Evolutionary conservation across 345 rosid species (phyloP).

Genomic region (Moricandia moricandioides): DNA sequence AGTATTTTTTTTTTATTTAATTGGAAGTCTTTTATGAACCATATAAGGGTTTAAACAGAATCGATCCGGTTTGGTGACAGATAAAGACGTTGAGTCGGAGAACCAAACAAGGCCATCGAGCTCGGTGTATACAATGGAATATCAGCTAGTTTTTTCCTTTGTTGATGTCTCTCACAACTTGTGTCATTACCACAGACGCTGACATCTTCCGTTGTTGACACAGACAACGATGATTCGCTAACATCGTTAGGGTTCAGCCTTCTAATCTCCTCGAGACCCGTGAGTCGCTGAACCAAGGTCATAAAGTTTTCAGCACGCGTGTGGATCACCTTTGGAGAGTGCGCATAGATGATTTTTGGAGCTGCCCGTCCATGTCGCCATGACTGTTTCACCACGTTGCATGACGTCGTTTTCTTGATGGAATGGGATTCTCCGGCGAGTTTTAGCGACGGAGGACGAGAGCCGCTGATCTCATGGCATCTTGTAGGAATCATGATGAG

Average conservation of each 20-base stretch:
- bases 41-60: conserved; percentile 11
- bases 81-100: conserved; percentile 21
- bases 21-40: conserved; percentile 24
- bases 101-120: conserved; percentile 33
- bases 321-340: conserved; percentile 75
- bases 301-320: conserved; percentile 74
- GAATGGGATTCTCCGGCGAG: conserved; percentile 39
- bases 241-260: conserved; percentile 19
- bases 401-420: conserved; percentile 39
- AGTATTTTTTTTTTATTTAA: no score
- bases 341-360: conserved; percentile 64
- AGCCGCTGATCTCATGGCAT: conserved; percentile 26
- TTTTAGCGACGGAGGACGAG: conserved; percentile 26
- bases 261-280: conserved; percentile 43
- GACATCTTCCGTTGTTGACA: conserved; percentile 23
- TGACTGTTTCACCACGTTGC: conserved; percentile 20
- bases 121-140: conserved; percentile 38
- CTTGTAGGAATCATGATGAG: conserved; percentile 40
- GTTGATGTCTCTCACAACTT: conserved; percentile 5
- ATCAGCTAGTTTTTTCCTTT: conserved; percentile 17
- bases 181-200: conserved; percentile 10
- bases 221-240: conserved; percentile 27
- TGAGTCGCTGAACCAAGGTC: conserved; percentile 78
- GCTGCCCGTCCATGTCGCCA: conserved; percentile 34
- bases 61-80: conserved; percentile 14